phyloP scores from a whole-genome alignment of 192 early-diverging fungal genomes.

The Pilobolus umbonatus region DNA sequence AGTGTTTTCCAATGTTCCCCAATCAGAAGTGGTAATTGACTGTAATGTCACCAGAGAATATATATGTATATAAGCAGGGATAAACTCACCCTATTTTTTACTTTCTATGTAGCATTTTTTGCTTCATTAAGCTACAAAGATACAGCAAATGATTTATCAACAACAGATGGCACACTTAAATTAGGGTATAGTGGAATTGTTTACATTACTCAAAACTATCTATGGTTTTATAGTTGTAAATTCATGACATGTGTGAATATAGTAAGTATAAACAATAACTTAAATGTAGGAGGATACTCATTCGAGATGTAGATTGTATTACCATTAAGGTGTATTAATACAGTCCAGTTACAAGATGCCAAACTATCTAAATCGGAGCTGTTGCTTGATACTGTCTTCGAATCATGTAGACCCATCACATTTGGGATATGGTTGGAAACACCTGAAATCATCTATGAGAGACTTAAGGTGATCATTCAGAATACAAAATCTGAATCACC shows the following conservation, averaged over 20 bases:
- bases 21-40: conserved; percentile 28
- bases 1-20: conserved; percentile 16
- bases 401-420: neutral
- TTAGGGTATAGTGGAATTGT: conserved; percentile 41
- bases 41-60: conserved; percentile 17
- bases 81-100: neutral
- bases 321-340: conserved; percentile 38
- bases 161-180: no score
- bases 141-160: no score
- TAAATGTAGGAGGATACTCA: neutral
- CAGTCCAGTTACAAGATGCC: conserved; percentile 24
- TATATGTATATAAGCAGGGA: conserved; percentile 22
- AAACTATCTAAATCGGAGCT: conserved; percentile 15
- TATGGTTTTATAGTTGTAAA: conserved; percentile 61
- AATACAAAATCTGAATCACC: conserved; percentile 2
- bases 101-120: conserved; percentile 10
- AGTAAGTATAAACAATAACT: conserved; percentile 21
- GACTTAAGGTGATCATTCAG: conserved; percentile 15
- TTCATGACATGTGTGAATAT: conserved; percentile 59
- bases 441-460: conserved; percentile 15
- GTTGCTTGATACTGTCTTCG: conserved; percentile 5
- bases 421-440: conserved; percentile 22
- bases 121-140: no score
- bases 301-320: conserved; percentile 33
- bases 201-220: conserved; percentile 53